Evolutionary conservation across 1,139 yeast species (phyloP).

Genomic region (Diutina siamensis): DNA sequence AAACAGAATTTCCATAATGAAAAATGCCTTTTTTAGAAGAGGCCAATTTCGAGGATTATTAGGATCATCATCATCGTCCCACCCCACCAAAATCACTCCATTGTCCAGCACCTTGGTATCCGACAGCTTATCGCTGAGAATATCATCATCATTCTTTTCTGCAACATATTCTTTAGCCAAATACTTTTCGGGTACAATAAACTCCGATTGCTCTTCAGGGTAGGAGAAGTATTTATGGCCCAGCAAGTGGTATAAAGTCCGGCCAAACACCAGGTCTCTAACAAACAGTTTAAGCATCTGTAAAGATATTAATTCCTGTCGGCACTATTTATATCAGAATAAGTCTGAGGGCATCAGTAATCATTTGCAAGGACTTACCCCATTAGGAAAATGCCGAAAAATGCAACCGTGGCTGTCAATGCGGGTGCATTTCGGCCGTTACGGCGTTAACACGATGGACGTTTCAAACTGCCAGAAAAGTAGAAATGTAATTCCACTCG

Average conservation of each 20-base stretch:
- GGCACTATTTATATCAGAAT: too few species aligned
- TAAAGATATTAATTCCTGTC: too few species aligned
- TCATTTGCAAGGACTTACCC: too few species aligned
- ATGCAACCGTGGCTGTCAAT: too few species aligned
- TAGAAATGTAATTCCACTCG: too few species aligned
- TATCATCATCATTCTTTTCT: not conserved
- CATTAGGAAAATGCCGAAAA: too few species aligned
- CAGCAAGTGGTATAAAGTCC: conserved; percentile 22
- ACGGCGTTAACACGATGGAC: too few species aligned
- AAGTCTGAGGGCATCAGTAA: too few species aligned
- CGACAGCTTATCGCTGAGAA: not conserved
- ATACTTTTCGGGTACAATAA: conserved; percentile 24
- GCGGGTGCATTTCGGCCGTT: too few species aligned
- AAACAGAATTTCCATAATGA: conserved; percentile 28
- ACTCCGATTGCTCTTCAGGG: conserved; percentile 22
- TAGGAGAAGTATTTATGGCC: conserved; percentile 18
- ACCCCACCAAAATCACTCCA: conserved; percentile 17
- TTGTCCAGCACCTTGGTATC: not conserved
- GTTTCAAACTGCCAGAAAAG: too few species aligned
- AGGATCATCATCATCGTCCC: conserved; percentile 45
- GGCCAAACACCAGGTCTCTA: conserved; percentile 18
- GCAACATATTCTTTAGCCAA: conserved; percentile 7
- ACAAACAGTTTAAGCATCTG: conserved; percentile 6
- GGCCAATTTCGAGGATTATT: conserved; percentile 53
- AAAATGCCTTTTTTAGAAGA: conserved; percentile 20